Evolutionary conservation across 2,329 filamentous ascomycete genomes (phyloP).

Genomic region (Chaetomium strumarium): DNA sequence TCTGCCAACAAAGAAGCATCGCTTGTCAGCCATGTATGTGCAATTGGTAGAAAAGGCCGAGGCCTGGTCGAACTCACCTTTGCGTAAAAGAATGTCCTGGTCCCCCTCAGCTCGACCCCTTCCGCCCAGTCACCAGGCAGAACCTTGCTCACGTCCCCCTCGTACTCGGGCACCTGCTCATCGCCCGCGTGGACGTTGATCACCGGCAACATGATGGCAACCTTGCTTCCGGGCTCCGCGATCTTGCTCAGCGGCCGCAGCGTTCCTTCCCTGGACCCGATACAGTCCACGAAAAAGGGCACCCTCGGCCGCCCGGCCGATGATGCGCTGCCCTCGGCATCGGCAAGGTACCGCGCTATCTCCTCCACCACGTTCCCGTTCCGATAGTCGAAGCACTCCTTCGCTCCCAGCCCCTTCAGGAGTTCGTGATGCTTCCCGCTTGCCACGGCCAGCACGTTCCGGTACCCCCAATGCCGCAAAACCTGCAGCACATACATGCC

Average conservation of each 20-base stretch:
- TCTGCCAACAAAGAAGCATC: constrained; percentile 32
- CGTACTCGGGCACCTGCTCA: constrained; percentile 44
- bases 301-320: constrained; percentile 25
- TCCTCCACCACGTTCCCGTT: constrained; percentile 32
- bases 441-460: constrained; percentile 43
- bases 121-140: constrained; percentile 42
- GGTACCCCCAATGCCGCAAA: constrained; percentile 47
- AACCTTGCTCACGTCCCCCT: constrained; percentile 43
- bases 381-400: constrained; percentile 43
- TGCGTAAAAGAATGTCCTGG: constrained; percentile 50
- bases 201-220: constrained; percentile 56
- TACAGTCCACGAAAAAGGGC: constrained; percentile 50
- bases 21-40: neutral
- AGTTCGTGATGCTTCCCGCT: constrained; percentile 41
- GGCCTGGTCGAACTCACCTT: constrained; percentile 32
- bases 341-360: constrained; percentile 28
- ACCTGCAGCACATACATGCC: constrained; percentile 47
- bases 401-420: constrained; percentile 40
- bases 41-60: neutral
- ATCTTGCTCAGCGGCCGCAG: constrained; percentile 45
- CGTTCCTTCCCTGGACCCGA: constrained; percentile 43
- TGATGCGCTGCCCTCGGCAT: neutral
- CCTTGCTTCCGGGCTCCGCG: constrained; percentile 41
- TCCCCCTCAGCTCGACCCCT: constrained; percentile 47
- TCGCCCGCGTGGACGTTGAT: constrained; percentile 48